These are phyloP conservation scores for Ophiostoma sp. DNA, from an alignment of 2,329 filamentous ascomycete genomes.

Conservation along the genomic window DNA sequence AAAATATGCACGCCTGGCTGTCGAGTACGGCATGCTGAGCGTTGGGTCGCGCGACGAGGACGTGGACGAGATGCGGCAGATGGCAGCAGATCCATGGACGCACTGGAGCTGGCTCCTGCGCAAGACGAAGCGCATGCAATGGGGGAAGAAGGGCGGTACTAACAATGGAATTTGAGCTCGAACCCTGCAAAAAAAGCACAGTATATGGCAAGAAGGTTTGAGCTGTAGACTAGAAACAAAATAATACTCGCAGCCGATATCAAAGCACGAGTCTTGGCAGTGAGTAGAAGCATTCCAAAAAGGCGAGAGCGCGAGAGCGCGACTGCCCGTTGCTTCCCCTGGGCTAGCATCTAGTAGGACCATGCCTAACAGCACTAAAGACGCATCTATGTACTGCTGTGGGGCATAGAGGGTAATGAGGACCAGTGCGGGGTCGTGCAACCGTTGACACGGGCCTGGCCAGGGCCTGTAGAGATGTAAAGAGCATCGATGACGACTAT, in stretches of 20 bases:
- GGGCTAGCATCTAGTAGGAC: background rate
- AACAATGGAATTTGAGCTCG: too few relatives aligned
- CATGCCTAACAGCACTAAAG: background rate
- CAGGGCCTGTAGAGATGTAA: background rate
- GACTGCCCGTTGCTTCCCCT: background rate
- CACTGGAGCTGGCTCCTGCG: constrained; percentile 41
- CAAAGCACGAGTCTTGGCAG: background rate
- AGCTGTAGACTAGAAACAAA: too few relatives aligned
- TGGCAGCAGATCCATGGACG: constrained; percentile 35
- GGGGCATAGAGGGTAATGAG: background rate
- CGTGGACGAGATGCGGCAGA: constrained; percentile 35
- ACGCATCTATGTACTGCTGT: background rate
- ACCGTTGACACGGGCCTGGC: background rate
- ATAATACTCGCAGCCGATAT: too few relatives aligned
- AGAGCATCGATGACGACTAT: background rate
- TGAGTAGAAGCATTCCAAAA: background rate
- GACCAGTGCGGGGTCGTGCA: constrained; percentile 20
- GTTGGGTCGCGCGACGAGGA: constrained; percentile 33
- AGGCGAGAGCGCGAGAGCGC: background rate
- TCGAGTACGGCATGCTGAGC: constrained; percentile 36
- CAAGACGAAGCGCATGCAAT: constrained; percentile 25
- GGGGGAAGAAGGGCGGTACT: background rate
- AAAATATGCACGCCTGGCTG: constrained; percentile 37
- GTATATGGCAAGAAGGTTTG: background rate
- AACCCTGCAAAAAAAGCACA: background rate